Base-by-base conservation (phyloP, 164 flowering plant species). In the Amborella trichopoda region DNA sequence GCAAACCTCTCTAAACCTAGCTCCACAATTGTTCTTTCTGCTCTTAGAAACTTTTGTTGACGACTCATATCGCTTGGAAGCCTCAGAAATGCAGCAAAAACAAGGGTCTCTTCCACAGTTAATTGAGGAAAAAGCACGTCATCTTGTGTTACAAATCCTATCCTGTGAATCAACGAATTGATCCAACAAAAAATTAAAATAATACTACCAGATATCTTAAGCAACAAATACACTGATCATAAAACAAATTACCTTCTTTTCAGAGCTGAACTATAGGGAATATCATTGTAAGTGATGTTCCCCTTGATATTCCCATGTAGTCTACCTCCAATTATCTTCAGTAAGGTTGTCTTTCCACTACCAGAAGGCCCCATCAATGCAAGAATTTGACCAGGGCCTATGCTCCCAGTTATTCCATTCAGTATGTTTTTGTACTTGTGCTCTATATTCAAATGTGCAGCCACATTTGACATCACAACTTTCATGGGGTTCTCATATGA, bases 351-450 rank as follows among this genome's bases (percentile, higher is more conserved):
- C 48, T 91, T 91, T 8, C 98, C 99, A 56, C 99, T 88, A 5
- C 99, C 99, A 12, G 99, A 93, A 58, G 99, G 95, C 41, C 99
- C 99, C 99, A 93, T 93, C 48, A 93, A 60, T 26, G 96, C 96
- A 46, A 93, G 85, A 28, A 88, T 73, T 52, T 93, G 81, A 3
- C 95, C 95, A 2, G 99, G 95, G 38, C 83, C 77, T 18, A 81
- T 60, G 61, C 96, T 82, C 46, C 96, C 99, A 18, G 95, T 85
- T 33, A 93, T 70, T 16, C 95, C 95, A 46, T 69, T 83, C 52
- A 88, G 48, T 44, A 93, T 88, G 13, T 73, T 68, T 74, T 88
- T 87, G 74, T 79, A 72, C 4, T 65, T 69, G 17, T 68, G 76
- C 36, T 82, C 80, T 47, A 51, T 48, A 56, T 63, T 60, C 48